Base-by-base conservation (phyloP, 441 rosid genomes). In the Gossypium gossypioides region DNA sequence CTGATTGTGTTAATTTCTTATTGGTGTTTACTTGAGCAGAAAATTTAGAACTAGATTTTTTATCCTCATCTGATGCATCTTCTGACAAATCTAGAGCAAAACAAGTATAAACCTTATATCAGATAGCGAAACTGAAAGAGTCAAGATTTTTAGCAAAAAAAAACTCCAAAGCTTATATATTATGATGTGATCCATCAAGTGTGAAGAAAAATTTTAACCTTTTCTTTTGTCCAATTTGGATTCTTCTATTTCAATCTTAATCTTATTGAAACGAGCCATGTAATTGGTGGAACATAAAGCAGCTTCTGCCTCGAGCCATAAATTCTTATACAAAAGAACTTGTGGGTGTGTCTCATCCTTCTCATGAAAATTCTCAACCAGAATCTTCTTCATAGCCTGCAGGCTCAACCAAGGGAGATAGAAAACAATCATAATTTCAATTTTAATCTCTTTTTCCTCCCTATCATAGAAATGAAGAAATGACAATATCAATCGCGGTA, bases 301-400 rank as follows among this genome's bases (percentile, higher is more conserved):
- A 71, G 98, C 97, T 83, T 93, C 98, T 62, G 97, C 93, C 84
- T 91, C 98, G 16, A 93, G 93, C 98, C 98, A 93, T 72, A 93
- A 84, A 85, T 88, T 93, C 89, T 86, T 93, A 80, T 84, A 93
- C 82, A 93, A 72, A 73, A 81, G 81, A 75, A 78, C 77, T 74
- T 85, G 90, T 12, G 86, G 87, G 18, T 86, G 81, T 40, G 78
- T 32, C 76, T 84, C 95, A 67, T 84, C 88, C 74, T 75, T 81
- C 58, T 71, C 86, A 70, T 73, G 81, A 67, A 91, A 89, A 83
- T 85, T 86, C 74, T 88, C 86, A 64, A 52, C 75, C 66, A 91
- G 96, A 65, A 87, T 75, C 76, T 81, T 83, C 83, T 87, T 90
- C 69, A 93, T 85, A 74, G 91, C 86, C 98, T 93, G 86, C 77